phyloP scores from a whole-genome alignment of 2,329 filamentous ascomycete species.

The Diaporthe citri region DNA sequence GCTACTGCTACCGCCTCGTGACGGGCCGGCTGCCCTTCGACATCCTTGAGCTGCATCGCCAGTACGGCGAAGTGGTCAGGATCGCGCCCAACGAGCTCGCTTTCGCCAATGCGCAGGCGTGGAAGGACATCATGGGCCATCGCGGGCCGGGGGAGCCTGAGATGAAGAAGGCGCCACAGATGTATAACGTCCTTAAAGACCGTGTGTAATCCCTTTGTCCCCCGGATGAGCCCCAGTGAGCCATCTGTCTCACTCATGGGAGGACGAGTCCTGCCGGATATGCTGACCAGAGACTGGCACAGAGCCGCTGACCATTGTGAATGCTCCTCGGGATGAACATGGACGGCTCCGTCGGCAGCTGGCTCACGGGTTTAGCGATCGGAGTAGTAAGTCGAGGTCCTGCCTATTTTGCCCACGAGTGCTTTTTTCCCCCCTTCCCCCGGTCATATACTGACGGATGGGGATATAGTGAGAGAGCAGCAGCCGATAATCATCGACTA shows the following conservation, averaged over 20 bases:
- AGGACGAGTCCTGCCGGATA: not conserved
- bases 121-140: slow-evolving; percentile 50
- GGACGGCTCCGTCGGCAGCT: slow-evolving; percentile 29
- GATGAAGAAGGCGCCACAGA: slow-evolving; percentile 18
- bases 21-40: slow-evolving; percentile 30
- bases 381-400: slow-evolving; percentile 12
- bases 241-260: not conserved
- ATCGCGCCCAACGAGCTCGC: slow-evolving; percentile 57
- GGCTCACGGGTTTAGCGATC: slow-evolving; percentile 37
- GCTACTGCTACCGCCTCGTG: slow-evolving; percentile 30
- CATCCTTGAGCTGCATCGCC: slow-evolving; percentile 46
- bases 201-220: not conserved
- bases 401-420: not conserved
- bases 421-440: no score
- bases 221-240: not conserved
- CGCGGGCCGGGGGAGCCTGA: slow-evolving; percentile 23
- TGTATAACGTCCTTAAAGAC: not conserved
- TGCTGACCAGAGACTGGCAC: not conserved
- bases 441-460: not conserved
- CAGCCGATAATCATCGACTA: slow-evolving; percentile 37
- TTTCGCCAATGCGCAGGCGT: slow-evolving; percentile 51
- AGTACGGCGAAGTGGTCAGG: slow-evolving; percentile 58
- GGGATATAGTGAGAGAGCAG: slow-evolving; percentile 32
- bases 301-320: slow-evolving; percentile 23
- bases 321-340: slow-evolving; percentile 34